A percentile compares a stretch with the other conserved stretches of the same genome.
phyloP scores from a whole-genome alignment of 2,329 filamentous ascomycete genomes.

The Tolypocladium tropicale region DNA sequence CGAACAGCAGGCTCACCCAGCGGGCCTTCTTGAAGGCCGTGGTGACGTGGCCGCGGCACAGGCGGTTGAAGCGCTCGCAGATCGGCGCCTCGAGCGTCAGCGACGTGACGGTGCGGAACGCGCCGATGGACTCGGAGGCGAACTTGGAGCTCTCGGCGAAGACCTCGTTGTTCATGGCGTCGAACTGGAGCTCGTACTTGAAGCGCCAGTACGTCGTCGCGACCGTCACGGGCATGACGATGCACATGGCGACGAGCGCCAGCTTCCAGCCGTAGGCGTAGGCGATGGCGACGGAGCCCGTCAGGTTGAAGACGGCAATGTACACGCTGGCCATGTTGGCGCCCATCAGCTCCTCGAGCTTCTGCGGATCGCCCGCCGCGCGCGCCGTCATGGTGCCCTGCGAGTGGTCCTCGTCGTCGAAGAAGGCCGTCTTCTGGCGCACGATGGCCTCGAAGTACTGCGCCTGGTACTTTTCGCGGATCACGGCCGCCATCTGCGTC shows the following conservation, averaged over 20 bases:
- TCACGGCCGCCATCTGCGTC: slow-evolving; percentile 34
- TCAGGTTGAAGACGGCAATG: slow-evolving; percentile 54
- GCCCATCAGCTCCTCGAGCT: slow-evolving; percentile 52
- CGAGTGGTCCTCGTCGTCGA: slow-evolving; percentile 49
- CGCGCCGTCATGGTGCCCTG: slow-evolving; percentile 49
- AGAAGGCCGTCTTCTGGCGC: slow-evolving; percentile 48
- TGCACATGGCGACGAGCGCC: slow-evolving; percentile 54
- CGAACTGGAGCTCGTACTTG: slow-evolving; percentile 54
- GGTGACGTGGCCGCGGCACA: slow-evolving; percentile 49
- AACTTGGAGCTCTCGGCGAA: slow-evolving; percentile 66
- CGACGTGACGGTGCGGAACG: slow-evolving; percentile 61
- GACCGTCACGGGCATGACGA: slow-evolving; percentile 42
- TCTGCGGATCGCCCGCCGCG: slow-evolving; percentile 44
- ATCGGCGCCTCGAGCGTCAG: slow-evolving; percentile 62
- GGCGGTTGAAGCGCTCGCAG: slow-evolving; percentile 44
- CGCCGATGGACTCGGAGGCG: slow-evolving; percentile 62
- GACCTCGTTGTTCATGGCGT: slow-evolving; percentile 55
- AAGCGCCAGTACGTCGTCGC: slow-evolving; percentile 39
- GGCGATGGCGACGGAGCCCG: slow-evolving; percentile 54
- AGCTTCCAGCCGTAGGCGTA: slow-evolving; percentile 73
- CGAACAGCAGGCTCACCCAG: slow-evolving; percentile 55
- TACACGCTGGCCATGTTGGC: slow-evolving; percentile 53
- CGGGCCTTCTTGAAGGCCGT: slow-evolving; percentile 51
- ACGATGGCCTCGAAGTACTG: slow-evolving; percentile 53
- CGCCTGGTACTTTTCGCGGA: slow-evolving; percentile 44